Evolutionary conservation across 345 rosid species (phyloP).

Genomic region (Nasturtium officinale): DNA sequence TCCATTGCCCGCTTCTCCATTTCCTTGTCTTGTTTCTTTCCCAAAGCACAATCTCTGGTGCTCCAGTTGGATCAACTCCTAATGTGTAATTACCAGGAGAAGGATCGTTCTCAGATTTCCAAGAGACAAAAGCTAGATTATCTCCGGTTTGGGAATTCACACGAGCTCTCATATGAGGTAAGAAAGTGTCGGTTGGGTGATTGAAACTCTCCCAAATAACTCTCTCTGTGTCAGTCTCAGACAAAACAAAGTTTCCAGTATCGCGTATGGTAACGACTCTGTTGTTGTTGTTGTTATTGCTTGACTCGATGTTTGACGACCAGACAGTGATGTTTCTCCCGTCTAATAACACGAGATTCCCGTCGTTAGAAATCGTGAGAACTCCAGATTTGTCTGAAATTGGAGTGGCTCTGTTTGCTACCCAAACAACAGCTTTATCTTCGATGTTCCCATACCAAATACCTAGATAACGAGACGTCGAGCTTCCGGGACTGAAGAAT

Average conservation of each 20-base stretch:
- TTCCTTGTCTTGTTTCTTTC: slow-evolving; percentile 47
- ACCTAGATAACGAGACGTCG: slow-evolving; percentile 35
- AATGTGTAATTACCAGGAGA: slow-evolving; percentile 59
- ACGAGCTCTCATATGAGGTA: slow-evolving; percentile 62
- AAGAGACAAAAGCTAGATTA: slow-evolving; percentile 53
- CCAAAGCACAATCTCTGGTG: slow-evolving; percentile 86
- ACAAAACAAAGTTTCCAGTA: slow-evolving; percentile 47
- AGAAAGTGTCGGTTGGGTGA: slow-evolving; percentile 59
- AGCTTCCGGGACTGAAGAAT: slow-evolving; percentile 41
- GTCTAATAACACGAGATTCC: slow-evolving; percentile 55
- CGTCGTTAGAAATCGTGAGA: slow-evolving; percentile 51
- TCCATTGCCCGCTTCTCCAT: slow-evolving; percentile 93
- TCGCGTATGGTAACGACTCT: slow-evolving; percentile 31
- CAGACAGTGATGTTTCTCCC: slow-evolving; percentile 49
- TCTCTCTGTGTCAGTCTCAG: slow-evolving; percentile 32
- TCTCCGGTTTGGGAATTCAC: slow-evolving; percentile 48
- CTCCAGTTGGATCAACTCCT: slow-evolving; percentile 63
- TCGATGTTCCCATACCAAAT: slow-evolving; percentile 44
- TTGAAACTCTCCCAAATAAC: slow-evolving; percentile 66
- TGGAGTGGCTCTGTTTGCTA: slow-evolving; percentile 65
- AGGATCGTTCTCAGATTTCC: slow-evolving; percentile 68
- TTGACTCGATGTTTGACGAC: slow-evolving; percentile 47
- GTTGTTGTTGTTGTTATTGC: slow-evolving; percentile 37
- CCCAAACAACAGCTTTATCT: slow-evolving; percentile 44
- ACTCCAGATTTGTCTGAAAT: slow-evolving; percentile 50